A percentile compares a stretch with the other conserved stretches of the same genome.
Evolutionary conservation across 257 asterid genomes (phyloP).

Genomic region (Coffea canephora): DNA sequence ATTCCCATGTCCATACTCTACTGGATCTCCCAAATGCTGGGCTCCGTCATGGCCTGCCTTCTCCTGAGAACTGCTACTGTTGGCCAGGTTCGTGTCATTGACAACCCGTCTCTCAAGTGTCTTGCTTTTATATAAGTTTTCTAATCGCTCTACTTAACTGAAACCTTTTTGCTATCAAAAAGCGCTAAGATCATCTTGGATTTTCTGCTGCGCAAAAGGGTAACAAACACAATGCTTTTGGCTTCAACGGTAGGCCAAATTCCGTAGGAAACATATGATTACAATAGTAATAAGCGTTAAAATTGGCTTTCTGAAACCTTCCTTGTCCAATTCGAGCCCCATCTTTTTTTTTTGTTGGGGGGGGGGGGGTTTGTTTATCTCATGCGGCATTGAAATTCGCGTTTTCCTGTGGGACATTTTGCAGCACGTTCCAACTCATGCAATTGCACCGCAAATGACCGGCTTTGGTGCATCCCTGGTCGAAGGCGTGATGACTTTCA

Average conservation of each 20-base stretch:
- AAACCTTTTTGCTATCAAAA: not conserved
- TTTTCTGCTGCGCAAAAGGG: no score
- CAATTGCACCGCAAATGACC: slow-evolving; percentile 72
- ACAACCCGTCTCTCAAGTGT: not conserved
- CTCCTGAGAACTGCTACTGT: slow-evolving; percentile 47
- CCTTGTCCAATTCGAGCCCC: no score
- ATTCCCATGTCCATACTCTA: slow-evolving; percentile 61
- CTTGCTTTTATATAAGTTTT: not conserved
- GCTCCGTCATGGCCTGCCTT: slow-evolving; percentile 67
- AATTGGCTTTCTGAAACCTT: no score
- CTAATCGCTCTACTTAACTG: not conserved
- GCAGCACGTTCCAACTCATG: slow-evolving; percentile 50
- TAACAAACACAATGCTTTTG: not conserved
- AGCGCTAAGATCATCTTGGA: not conserved
- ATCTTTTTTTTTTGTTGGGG: no score
- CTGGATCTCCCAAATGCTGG: slow-evolving; percentile 67
- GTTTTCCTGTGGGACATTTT: not conserved
- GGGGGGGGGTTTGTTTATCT: no score
- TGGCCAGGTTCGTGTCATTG: slow-evolving; percentile 34
- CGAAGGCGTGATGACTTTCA: slow-evolving; percentile 76
- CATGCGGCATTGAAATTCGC: no score
- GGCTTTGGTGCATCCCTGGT: slow-evolving; percentile 79
- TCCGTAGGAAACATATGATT: not conserved
- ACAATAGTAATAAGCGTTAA: no score
- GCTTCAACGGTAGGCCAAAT: not conserved